Evolutionary conservation across 495 filamentous ascomycete species (phyloP).

Genomic region (Hyphodiscus hymeniophilus): DNA sequence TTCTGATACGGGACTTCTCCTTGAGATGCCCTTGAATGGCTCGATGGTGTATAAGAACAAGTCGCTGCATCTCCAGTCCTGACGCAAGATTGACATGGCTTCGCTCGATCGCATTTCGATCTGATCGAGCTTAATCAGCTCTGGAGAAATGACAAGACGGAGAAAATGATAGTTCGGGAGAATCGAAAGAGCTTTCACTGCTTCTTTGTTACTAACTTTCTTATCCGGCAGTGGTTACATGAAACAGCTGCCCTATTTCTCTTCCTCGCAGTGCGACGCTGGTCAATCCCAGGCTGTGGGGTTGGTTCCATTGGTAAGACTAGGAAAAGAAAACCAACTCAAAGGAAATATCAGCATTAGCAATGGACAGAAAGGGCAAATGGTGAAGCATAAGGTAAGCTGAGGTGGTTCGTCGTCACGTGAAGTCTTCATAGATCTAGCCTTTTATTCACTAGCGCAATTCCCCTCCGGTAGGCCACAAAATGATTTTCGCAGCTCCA

Average conservation of each 20-base stretch:
- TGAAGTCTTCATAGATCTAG: too few species aligned
- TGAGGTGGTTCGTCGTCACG: too few species aligned
- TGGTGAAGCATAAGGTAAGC: too few species aligned
- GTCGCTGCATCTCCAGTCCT: conserved; percentile 1
- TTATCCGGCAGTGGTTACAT: conserved; percentile 1
- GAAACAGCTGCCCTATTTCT: conserved; percentile 1
- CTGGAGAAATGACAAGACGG: not conserved
- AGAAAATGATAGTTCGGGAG: not conserved
- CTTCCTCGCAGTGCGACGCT: not conserved
- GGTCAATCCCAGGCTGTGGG: not conserved
- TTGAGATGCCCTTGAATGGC: not conserved
- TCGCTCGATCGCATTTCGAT: conserved; percentile 3
- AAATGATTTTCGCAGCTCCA: too few species aligned
- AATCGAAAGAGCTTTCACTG: not conserved
- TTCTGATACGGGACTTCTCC: not conserved
- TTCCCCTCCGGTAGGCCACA: too few species aligned
- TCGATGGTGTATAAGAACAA: not conserved
- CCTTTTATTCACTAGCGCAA: too few species aligned
- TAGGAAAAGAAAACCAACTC: too few species aligned
- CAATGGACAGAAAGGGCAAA: too few species aligned
- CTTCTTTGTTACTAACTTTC: conserved; percentile 3
- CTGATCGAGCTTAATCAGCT: not conserved
- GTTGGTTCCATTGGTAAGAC: not conserved
- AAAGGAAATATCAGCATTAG: too few species aligned
- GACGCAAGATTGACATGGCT: conserved; percentile 4